Base-by-base conservation (phyloP, 148 eudicot genomes). In the Beta vulgaris region DNA sequence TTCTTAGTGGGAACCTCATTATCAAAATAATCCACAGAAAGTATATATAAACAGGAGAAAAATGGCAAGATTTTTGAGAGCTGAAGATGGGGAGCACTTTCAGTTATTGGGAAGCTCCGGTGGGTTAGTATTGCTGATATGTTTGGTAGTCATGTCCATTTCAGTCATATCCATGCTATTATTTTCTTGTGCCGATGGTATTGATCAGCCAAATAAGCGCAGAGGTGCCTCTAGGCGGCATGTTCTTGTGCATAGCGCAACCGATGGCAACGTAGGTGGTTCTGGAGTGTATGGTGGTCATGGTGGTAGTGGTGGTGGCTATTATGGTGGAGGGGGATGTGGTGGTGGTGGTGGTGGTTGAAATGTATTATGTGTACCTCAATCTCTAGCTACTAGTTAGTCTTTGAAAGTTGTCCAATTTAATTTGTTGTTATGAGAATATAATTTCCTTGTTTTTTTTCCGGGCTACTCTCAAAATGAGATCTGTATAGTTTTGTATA, bases 161-260 rank as follows among this genome's bases (percentile, higher is more conserved):
- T 61, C 58, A 44, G 2, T 73, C 13, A 60, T 73, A 43, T 43
- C 76, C 8, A 61, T 73, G 76, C 10, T 73, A 19, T 57, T 73
- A 4, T 73, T 73, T 32, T 68, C 68, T 31, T 73, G 76, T 43
- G 76, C 69, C 18, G 68, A 73, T 19, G 76, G 58, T 29, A 4
- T 66, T 19, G 36, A 73, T 2, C 63, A 16, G 1, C 28, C 32
- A 61, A 44, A 53, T 19, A 55, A 69, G 3, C 57, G 68, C 16
- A 3, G 19, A 26, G 43, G 42, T 18, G 16, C 63, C 15, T 32
- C 63, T n/a, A 46, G 75, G 66, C 35, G 54, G 67, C 25, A 54
- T 28, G 63, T 16, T 16, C 11, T 2, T 29, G 40, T 71, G 46
- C 21, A 59, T 71, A 54, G 32, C 16, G 2, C 63, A 26, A 58